phyloP scores from a whole-genome alignment of 2,329 filamentous ascomycete genomes.

The Aspergillus pseudoterreus region DNA sequence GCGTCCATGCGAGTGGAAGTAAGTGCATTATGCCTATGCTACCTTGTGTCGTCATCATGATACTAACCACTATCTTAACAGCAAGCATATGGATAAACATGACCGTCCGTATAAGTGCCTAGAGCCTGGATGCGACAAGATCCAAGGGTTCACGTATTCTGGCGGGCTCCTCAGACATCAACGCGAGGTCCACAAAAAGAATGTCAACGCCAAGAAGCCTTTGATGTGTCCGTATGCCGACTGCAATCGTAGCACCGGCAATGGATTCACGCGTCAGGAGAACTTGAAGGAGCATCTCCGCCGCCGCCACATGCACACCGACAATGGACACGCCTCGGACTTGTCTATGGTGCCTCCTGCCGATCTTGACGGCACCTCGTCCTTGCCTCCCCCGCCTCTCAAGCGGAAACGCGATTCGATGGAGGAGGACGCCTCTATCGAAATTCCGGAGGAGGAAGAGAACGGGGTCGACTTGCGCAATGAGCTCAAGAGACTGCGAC shows the following conservation, averaged over 20 bases:
- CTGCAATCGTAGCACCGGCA: constrained; percentile 84
- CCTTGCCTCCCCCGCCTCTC: constrained; percentile 25
- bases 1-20: constrained; percentile 93
- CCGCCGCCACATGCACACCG: constrained; percentile 68
- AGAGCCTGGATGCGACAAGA: constrained; percentile 79
- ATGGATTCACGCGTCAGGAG: constrained; percentile 88
- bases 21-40: constrained; percentile 44
- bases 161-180: constrained; percentile 86
- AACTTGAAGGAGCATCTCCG: constrained; percentile 92
- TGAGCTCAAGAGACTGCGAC: constrained; percentile 64
- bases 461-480: constrained; percentile 52
- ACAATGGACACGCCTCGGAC: constrained; percentile 29
- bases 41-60: constrained; percentile 3
- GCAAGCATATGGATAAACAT: constrained; percentile 98
- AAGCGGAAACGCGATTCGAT: constrained; percentile 36
- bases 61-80: constrained; percentile 38
- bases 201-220: constrained; percentile 81
- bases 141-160: constrained; percentile 92
- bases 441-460: constrained; percentile 31
- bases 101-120: constrained; percentile 87
- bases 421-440: constrained; percentile 21
- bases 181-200: constrained; percentile 87
- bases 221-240: constrained; percentile 80
- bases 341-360: constrained; percentile 27
- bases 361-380: constrained; percentile 29